Percentiles rank a stretch among this genome's conserved stretches.
phyloP scores from a whole-genome alignment of 495 filamentous ascomycete species.

The Hyaloscypha bicolor region DNA sequence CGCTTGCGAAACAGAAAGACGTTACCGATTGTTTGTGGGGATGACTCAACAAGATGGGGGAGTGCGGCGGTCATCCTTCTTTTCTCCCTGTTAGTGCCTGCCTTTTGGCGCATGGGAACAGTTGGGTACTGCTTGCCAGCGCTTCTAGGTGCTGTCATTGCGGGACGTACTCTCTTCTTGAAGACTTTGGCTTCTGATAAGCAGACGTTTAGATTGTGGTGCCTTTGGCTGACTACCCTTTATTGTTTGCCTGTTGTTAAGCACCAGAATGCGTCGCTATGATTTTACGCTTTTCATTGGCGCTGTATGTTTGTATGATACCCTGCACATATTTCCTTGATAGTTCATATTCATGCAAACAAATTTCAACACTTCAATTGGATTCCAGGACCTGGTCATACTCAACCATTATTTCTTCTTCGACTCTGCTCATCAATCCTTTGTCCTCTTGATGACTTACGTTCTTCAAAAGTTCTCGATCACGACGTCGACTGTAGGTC shows the following conservation, averaged over 20 bases:
- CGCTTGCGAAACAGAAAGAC: conserved; percentile 42
- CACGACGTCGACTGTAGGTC: too few relatives aligned
- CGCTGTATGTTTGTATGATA: neutral
- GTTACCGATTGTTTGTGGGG: conserved; percentile 46
- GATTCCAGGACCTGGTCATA: neutral
- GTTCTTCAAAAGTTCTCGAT: too few relatives aligned
- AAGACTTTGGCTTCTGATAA: conserved; percentile 2
- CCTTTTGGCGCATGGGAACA: conserved; percentile 40
- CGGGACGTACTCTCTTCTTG: neutral
- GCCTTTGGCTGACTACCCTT: conserved; percentile 12
- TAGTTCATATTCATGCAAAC: neutral
- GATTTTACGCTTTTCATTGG: neutral
- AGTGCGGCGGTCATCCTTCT: conserved; percentile 41
- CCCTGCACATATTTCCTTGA: neutral
- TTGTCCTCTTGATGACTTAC: too few relatives aligned
- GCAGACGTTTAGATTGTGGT: conserved; percentile 12
- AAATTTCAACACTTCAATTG: neutral
- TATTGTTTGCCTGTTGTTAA: conserved; percentile 3
- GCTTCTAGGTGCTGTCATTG: conserved; percentile 1
- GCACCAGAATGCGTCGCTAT: neutral
- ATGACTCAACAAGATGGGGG: conserved; percentile 41
- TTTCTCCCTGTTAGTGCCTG: conserved; percentile 45
- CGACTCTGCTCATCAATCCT: neutral
- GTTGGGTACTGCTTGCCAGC: conserved; percentile 20
- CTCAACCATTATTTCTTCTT: neutral